Conservation (phyloP, 1,139 yeast species). For the Entelexis sorbosivorans region DNA sequence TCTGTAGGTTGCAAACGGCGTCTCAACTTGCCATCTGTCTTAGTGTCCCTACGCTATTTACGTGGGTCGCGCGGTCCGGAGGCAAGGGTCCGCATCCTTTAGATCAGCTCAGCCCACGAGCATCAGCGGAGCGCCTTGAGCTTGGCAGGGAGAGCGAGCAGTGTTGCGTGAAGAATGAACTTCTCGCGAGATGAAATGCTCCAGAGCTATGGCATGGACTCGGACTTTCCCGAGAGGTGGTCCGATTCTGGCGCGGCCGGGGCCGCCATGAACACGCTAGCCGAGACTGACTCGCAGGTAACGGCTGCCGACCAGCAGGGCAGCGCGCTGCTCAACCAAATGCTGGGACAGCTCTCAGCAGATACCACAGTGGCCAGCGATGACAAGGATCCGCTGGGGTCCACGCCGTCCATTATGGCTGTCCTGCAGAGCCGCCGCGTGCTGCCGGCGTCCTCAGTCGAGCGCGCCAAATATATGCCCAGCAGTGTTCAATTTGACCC, state of each 20-base stretch:
- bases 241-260: slow-evolving; percentile 21
- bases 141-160: neutral
- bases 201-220: slow-evolving; percentile 26
- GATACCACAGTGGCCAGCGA: slow-evolving; percentile 25
- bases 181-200: slow-evolving; percentile 16
- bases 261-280: slow-evolving; percentile 18
- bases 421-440: slow-evolving; percentile 21
- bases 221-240: slow-evolving; percentile 28
- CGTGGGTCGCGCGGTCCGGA: no score
- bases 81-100: neutral
- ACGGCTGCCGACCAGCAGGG: slow-evolving; percentile 10
- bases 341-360: slow-evolving; percentile 14
- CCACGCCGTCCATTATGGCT: slow-evolving; percentile 28
- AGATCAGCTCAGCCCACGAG: neutral
- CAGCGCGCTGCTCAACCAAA: slow-evolving; percentile 22
- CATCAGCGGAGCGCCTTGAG: neutral
- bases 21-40: no score
- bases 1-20: no score
- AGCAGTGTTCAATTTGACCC: slow-evolving; percentile 67
- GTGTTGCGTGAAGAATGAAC: neutral
- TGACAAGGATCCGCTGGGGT: slow-evolving; percentile 34
- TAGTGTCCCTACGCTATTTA: no score
- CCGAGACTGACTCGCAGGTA: slow-evolving; percentile 13
- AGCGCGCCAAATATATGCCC: slow-evolving; percentile 45
- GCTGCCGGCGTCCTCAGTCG: slow-evolving; percentile 4